Percentiles rank a stretch among this genome's conserved stretches.
Conservation (phyloP, 2,329 filamentous ascomycete genomes). For the Blastomyces gilchristii region DNA sequence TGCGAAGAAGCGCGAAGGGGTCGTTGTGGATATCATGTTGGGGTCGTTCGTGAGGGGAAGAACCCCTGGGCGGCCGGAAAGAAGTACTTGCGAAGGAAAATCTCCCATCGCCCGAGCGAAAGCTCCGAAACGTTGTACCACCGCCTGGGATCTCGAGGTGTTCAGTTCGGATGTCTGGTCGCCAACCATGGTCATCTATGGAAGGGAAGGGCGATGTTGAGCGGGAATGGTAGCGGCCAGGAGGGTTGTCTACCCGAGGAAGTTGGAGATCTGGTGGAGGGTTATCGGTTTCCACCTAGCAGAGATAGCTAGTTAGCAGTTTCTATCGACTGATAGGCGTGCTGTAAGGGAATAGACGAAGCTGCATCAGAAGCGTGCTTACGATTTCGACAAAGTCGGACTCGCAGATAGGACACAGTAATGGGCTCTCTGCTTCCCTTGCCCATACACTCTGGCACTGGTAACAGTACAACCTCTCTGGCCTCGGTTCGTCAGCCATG, state of each 20-base stretch:
- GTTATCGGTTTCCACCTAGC: background rate
- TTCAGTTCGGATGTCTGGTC: background rate
- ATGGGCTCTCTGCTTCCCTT: constrained; percentile 47
- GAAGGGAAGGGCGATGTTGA: background rate
- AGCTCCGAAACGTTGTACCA: constrained; percentile 28
- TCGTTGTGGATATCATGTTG: background rate
- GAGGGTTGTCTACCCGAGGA: background rate
- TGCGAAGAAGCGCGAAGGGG: background rate
- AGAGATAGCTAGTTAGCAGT: background rate
- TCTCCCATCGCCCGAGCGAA: constrained; percentile 38
- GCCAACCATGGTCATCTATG: too few relatives aligned
- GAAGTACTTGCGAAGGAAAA: constrained; percentile 33
- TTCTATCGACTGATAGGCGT: background rate
- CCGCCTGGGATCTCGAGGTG: constrained; percentile 12
- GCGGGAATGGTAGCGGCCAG: background rate
- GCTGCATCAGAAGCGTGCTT: constrained; percentile 30
- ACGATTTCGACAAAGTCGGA: constrained; percentile 82
- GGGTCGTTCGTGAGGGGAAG: constrained; percentile 15
- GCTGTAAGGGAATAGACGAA: background rate
- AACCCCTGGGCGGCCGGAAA: constrained; percentile 16
- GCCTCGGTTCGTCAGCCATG: constrained; percentile 26
- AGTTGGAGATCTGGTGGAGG: background rate
- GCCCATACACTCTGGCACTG: constrained; percentile 73
- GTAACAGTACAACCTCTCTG: constrained; percentile 66
- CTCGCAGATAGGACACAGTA: constrained; percentile 66